Evolutionary conservation across 257 asterid species (phyloP).

Genomic region (Lycium barbarum): DNA sequence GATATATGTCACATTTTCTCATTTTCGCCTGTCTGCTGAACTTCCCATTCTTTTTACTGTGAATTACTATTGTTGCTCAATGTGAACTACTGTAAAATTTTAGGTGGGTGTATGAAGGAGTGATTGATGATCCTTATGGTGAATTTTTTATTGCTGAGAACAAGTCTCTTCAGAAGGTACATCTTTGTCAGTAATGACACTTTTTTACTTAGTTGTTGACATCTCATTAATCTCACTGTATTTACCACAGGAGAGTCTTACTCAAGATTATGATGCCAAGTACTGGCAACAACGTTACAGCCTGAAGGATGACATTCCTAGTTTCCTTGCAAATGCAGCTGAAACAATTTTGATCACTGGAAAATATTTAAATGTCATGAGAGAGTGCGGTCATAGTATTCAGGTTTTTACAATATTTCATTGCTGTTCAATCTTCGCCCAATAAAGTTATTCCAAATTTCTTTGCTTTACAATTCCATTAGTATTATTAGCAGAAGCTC

Average conservation of each 20-base stretch:
- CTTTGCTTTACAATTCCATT: slow-evolving; percentile 31
- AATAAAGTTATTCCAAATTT: slow-evolving; percentile 14
- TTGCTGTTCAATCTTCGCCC: slow-evolving; percentile 26
- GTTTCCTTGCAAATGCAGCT: slow-evolving; percentile 95
- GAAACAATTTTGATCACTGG: slow-evolving; percentile 94
- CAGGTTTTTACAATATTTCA: slow-evolving; percentile 60
- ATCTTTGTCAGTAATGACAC: slow-evolving; percentile 32
- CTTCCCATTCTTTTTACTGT: neutral
- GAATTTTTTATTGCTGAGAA: slow-evolving; percentile 98
- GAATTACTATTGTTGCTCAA: slow-evolving; percentile 35
- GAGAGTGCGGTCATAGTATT: slow-evolving; percentile 93
- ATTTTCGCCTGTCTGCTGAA: neutral
- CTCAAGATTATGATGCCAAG: slow-evolving; percentile 92
- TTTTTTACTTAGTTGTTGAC: neutral
- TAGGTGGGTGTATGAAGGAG: slow-evolving; percentile 99
- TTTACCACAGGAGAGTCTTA: slow-evolving; percentile 86
- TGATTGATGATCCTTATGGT: slow-evolving; percentile 91
- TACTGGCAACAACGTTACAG: slow-evolving; percentile 98
- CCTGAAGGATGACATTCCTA: slow-evolving; percentile 93
- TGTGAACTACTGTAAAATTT: slow-evolving; percentile 31
- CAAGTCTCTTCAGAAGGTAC: slow-evolving; percentile 92
- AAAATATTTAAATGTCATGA: slow-evolving; percentile 95
- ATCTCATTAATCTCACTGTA: slow-evolving; percentile 37
- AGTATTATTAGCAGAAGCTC: slow-evolving; percentile 36
- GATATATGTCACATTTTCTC: neutral